Conservation (phyloP, 164 flowering plant species). For the Dillenia suffruticosa region DNA sequence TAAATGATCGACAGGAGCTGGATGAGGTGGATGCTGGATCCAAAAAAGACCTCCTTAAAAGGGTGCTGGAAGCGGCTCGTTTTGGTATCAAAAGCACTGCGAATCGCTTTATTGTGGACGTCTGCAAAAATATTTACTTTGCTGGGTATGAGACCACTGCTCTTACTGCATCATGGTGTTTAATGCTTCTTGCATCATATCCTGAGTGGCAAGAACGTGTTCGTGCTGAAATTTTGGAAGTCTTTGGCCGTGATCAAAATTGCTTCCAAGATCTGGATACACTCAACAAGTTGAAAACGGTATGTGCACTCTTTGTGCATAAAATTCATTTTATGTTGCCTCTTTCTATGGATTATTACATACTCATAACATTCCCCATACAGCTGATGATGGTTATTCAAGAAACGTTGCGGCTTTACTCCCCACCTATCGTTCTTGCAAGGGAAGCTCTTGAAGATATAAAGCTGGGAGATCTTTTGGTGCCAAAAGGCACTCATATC, state of each 20-base stretch:
- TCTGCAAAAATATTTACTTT: slow-evolving; percentile 16
- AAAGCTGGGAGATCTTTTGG: slow-evolving; percentile 11
- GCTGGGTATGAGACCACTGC: slow-evolving; percentile 15
- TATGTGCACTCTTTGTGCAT: background rate
- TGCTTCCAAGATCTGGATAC: slow-evolving; percentile 8
- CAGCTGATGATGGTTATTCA: slow-evolving; percentile 36
- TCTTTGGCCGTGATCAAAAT: slow-evolving; percentile 8
- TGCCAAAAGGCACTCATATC: slow-evolving; percentile 22
- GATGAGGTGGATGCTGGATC: slow-evolving; percentile 9
- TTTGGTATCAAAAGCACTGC: slow-evolving; percentile 11
- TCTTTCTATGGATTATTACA: background rate
- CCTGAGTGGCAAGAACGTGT: slow-evolving; percentile 30
- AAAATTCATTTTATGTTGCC: background rate
- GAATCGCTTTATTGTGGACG: slow-evolving; percentile 19
- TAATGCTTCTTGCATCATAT: slow-evolving; percentile 25
- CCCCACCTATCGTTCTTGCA: slow-evolving; percentile 22
- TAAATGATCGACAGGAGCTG: slow-evolving; percentile 20
- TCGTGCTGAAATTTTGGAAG: slow-evolving; percentile 17
- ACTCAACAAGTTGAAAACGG: slow-evolving; percentile 27
- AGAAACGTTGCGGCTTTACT: slow-evolving; percentile 26
- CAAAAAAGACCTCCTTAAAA: slow-evolving; percentile 41
- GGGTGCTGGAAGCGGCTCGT: slow-evolving; percentile 39
- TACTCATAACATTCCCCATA: background rate
- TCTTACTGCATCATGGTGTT: slow-evolving; percentile 21
- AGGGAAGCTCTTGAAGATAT: slow-evolving; percentile 23